Evolutionary conservation across 257 asterid species (phyloP).

Genomic region (Knoxia roxburghii): DNA sequence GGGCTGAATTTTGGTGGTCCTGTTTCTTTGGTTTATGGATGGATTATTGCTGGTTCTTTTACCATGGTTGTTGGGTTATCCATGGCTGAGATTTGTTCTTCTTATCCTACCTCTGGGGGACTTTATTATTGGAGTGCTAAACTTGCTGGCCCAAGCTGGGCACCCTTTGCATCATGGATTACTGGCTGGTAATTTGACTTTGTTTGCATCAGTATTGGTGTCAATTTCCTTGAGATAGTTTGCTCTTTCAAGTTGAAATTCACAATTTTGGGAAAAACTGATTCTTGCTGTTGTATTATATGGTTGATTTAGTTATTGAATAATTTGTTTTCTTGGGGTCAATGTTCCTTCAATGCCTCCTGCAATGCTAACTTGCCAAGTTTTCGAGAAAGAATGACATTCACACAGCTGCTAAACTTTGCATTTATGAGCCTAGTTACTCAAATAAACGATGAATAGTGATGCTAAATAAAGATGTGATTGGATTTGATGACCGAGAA

Average conservation of each 20-base stretch:
- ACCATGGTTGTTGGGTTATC: slow-evolving; percentile 81
- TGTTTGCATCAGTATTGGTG: not conserved
- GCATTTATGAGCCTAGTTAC: not conserved
- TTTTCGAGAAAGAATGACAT: not conserved
- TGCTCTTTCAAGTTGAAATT: not conserved
- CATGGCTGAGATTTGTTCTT: slow-evolving; percentile 97
- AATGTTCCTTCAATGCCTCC: not conserved
- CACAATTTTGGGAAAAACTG: not conserved
- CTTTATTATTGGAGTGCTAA: slow-evolving; percentile 97
- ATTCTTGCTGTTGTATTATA: not conserved
- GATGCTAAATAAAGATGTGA: not conserved
- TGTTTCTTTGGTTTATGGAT: slow-evolving; percentile 72
- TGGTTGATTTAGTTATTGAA: not conserved
- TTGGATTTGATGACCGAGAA: not conserved
- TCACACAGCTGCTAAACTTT: not conserved
- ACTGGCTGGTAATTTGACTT: slow-evolving; percentile 73
- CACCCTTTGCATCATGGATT: slow-evolving; percentile 97
- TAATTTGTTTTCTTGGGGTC: too few species aligned
- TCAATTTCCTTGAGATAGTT: not conserved
- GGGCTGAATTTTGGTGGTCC: slow-evolving; percentile 93
- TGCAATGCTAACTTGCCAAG: not conserved
- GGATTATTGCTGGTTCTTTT: slow-evolving; percentile 77
- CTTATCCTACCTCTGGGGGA: slow-evolving; percentile 97
- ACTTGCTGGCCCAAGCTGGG: slow-evolving; percentile 97
- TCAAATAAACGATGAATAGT: not conserved